These are phyloP conservation scores for Aspergillus thermomutatus DNA, from an alignment of 2,329 filamentous ascomycete genomes.

Conservation along the genomic window DNA sequence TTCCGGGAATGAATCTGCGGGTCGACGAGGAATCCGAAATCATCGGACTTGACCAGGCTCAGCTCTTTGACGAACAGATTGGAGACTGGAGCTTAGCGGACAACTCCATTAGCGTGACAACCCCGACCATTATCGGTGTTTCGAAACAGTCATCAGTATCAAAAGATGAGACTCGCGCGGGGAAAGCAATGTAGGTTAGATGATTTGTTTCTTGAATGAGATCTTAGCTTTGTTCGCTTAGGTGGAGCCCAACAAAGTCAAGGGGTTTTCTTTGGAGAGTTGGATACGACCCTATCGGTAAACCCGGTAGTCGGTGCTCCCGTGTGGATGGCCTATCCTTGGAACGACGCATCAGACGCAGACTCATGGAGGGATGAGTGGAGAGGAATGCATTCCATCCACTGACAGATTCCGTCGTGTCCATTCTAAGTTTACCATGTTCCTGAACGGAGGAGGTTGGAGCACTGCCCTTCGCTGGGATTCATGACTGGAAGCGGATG, in stretches of 20 bases:
- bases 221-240: background rate
- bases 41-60: constrained; percentile 52
- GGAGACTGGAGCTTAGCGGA: constrained; percentile 47
- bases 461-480: background rate
- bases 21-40: constrained; percentile 55
- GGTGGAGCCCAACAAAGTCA: background rate
- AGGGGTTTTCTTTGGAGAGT: background rate
- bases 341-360: background rate
- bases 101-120: background rate
- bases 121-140: constrained; percentile 12
- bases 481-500: background rate
- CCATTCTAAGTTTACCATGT: background rate
- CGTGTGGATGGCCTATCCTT: background rate
- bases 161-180: constrained; percentile 4
- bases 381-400: background rate
- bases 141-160: constrained; percentile 11
- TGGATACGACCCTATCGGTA: background rate
- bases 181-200: constrained; percentile 2
- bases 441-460: background rate
- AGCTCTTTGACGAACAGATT: constrained; percentile 58
- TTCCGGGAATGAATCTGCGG: constrained; percentile 53
- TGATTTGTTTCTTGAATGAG: background rate
- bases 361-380: background rate
- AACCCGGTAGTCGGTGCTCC: background rate
- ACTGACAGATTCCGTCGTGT: background rate